Percentiles rank a stretch among this genome's conserved stretches.
Evolutionary conservation across 75 land plant species (phyloP).

Genomic region (Gnetum montanum): DNA sequence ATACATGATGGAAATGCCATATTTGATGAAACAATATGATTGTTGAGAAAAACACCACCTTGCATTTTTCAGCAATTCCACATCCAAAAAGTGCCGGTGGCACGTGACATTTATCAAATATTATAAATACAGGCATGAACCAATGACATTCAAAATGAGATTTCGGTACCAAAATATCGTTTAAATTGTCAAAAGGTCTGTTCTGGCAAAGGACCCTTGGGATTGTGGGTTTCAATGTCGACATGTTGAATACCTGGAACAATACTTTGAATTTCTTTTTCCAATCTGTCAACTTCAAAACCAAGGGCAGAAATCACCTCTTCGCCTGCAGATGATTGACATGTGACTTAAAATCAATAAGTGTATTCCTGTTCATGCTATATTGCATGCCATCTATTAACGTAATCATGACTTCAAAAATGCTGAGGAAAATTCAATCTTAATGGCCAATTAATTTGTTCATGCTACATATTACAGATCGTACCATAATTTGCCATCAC

Average conservation of each 20-base stretch:
- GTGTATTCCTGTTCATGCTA: too few species aligned
- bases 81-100: too few species aligned
- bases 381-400: too few species aligned
- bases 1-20: too few species aligned
- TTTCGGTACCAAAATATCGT: too few species aligned
- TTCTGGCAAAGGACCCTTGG: conserved; percentile 40
- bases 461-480: neutral
- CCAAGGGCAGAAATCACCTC: conserved; percentile 89
- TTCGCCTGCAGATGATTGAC: conserved; percentile 53
- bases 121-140: too few species aligned
- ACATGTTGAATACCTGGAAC: conserved; percentile 97
- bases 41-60: too few species aligned
- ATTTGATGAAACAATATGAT: too few species aligned
- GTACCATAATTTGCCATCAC: conserved; percentile 83
- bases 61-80: too few species aligned
- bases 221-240: conserved; percentile 96
- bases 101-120: too few species aligned
- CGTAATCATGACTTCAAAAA: neutral
- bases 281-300: conserved; percentile 89
- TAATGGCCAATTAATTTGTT: neutral
- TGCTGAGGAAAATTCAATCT: neutral
- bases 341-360: neutral
- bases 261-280: conserved; percentile 79
- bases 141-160: too few species aligned
- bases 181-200: too few species aligned